Evolutionary conservation across 116 monocot species (phyloP).

Genomic region (Zostera marina): DNA sequence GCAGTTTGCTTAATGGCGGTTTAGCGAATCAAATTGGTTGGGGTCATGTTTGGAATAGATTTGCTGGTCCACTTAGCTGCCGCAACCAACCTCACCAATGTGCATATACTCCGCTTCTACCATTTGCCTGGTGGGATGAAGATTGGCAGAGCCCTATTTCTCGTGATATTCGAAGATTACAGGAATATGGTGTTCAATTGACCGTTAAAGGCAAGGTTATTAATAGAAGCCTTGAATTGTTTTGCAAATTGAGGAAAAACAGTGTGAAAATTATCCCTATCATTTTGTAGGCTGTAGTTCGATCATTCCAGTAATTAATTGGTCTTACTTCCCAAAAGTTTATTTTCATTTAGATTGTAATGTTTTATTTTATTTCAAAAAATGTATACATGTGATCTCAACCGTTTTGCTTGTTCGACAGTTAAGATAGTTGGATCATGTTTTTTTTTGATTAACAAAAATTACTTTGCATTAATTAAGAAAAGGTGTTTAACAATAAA

Average conservation of each 20-base stretch:
- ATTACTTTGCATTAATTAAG: too few relatives aligned
- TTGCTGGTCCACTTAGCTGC: constrained; percentile 74
- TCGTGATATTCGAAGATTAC: constrained; percentile 40
- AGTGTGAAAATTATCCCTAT: constrained; percentile 30
- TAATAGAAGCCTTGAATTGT: constrained; percentile 27
- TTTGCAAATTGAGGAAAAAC: constrained; percentile 45
- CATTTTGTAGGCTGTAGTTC: constrained; percentile 1
- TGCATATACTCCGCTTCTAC: constrained; percentile 65
- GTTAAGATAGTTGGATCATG: too few relatives aligned
- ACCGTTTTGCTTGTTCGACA: too few relatives aligned
- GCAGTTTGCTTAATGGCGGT: constrained; percentile 49
- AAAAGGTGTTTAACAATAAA: too few relatives aligned
- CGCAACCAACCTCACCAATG: constrained; percentile 61
- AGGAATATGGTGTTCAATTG: constrained; percentile 50
- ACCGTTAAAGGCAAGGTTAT: constrained; percentile 31
- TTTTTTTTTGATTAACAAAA: too few relatives aligned
- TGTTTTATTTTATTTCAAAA: too few relatives aligned
- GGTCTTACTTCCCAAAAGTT: too few relatives aligned
- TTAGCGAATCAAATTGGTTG: constrained; percentile 58
- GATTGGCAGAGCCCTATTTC: constrained; percentile 78
- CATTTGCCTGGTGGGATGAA: constrained; percentile 83
- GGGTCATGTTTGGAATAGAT: constrained; percentile 91
- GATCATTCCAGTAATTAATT: neutral
- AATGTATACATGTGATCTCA: too few relatives aligned
- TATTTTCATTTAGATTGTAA: too few relatives aligned